Base-by-base conservation (phyloP, 1,284 basidiomycete genomes). In the Apiotrichum veenhuisii region DNA sequence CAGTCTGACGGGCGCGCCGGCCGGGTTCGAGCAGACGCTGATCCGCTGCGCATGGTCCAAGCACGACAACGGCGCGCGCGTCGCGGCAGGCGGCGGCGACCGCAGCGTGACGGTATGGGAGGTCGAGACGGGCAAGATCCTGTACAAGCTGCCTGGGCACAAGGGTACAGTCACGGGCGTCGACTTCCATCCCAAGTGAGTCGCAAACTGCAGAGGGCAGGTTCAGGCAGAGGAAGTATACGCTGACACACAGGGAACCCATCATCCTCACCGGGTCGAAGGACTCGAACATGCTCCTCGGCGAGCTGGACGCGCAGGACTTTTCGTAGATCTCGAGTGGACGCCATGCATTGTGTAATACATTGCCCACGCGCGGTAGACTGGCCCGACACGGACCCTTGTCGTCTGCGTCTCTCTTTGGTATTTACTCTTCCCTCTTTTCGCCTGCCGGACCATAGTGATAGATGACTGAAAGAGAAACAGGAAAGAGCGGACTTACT, bases 91-190 rank as follows among this genome's bases (percentile, higher is more conserved):
- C 9, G 79, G 79, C 5, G 80, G 79, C 5, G 80, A 81, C 64
- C 63, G 80, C 53, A 75, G 74, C 0, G 90, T 96, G 34, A 91
- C 88, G 53, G 87, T 97, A 27, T 96, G 92, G 91, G 91, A 95
- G 23, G 89, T 92, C 2, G 89, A 94, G 65, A 90, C 83, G 63
- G 86, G 84, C 15, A 87, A 86, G 66, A 84, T 93, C 11, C 71
- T 87, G 65, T 95, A 94, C 80, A 94, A 95, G 83, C 81, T 96
- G 51, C 91, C 92, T 38, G 92, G 92, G 15, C 92, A 96, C 75
- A 94, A 91, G 76, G 92, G 92, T 15, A 93, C 91, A 0, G 91
- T 95, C 10, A 91, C 89, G 1, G 80, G 87, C 17, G 90, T 91
- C 0, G 91, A 92, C 70, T 92, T 92, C 79, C 90, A 93, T 60